A percentile compares a stretch with the other conserved stretches of the same genome.
phyloP scores from a whole-genome alignment of 2,329 filamentous ascomycete species.

The Phaeophleospora eucalypticola region DNA sequence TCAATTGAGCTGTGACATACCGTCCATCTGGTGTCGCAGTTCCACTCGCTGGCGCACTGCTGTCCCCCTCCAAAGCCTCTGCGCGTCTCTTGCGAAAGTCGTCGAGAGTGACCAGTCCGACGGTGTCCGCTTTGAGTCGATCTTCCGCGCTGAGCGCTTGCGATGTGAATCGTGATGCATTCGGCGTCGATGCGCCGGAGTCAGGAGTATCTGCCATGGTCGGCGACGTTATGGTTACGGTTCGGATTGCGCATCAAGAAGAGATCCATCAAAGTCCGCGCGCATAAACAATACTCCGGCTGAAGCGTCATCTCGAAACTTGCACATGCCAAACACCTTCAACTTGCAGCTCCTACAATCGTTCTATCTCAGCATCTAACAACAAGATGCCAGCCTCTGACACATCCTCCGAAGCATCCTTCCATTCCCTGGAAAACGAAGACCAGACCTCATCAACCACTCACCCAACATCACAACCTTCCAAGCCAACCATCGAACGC shows the following conservation, averaged over 20 bases:
- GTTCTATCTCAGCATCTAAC: no score
- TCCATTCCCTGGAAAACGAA: slow-evolving; percentile 30
- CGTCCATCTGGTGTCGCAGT: slow-evolving; percentile 54
- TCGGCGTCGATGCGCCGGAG: slow-evolving; percentile 23
- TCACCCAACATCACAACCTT: slow-evolving; percentile 11
- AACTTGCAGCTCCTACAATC: no score
- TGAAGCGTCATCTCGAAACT: slow-evolving; percentile 1
- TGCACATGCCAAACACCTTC: slow-evolving; percentile 8
- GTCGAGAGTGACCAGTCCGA: slow-evolving; percentile 84
- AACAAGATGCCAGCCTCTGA: slow-evolving; percentile 16
- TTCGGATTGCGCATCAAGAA: no score
- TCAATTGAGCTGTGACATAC: slow-evolving; percentile 43
- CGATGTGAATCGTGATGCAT: slow-evolving; percentile 61
- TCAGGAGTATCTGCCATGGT: slow-evolving; percentile 18
- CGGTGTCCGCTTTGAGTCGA: slow-evolving; percentile 76
- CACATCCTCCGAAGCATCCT: slow-evolving; percentile 31
- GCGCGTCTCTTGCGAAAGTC: slow-evolving; percentile 95
- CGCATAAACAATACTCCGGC: background rate
- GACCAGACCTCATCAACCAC: slow-evolving; percentile 12
- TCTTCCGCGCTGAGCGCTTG: slow-evolving; percentile 76
- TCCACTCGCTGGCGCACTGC: slow-evolving; percentile 51
- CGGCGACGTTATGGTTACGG: no score
- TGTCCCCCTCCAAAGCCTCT: slow-evolving; percentile 76
- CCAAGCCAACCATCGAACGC: slow-evolving; percentile 18
- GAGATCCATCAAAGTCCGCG: no score